These are phyloP conservation scores for Berberis thunbergii DNA, from an alignment of 164 flowering plant species.

Conservation along the genomic window DNA sequence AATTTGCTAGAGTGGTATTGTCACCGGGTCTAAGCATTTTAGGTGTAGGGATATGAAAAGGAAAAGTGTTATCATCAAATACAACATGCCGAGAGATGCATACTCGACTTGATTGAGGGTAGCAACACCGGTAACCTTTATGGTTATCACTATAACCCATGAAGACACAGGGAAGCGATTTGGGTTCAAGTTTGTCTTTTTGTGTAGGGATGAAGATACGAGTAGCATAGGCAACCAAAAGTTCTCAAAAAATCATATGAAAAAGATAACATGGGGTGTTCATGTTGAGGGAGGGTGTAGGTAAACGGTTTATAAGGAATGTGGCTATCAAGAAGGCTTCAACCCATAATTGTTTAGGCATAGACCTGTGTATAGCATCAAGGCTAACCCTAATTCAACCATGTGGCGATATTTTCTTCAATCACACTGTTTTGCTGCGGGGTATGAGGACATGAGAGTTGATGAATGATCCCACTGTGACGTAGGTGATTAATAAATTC, in stretches of 20 bases:
- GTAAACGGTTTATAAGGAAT: not conserved
- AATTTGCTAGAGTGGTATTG: not conserved
- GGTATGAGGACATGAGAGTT: not conserved
- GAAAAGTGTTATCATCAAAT: no score
- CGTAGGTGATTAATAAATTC: conserved; percentile 1
- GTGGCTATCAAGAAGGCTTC: not conserved
- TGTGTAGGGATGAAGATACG: not conserved
- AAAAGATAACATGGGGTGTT: not conserved
- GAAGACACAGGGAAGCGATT: not conserved
- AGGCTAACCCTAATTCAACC: not conserved
- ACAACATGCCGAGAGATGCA: no score
- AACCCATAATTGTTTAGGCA: not conserved
- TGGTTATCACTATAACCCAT: not conserved
- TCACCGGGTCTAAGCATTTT: no score
- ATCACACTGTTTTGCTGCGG: not conserved
- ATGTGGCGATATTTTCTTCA: not conserved
- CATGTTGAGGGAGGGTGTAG: not conserved
- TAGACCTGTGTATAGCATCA: not conserved
- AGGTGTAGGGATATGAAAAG: no score
- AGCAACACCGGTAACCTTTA: not conserved
- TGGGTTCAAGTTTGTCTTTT: not conserved
- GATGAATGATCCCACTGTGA: not conserved
- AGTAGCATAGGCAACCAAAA: not conserved
- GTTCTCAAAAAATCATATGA: not conserved
- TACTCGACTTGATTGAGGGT: no score